phyloP scores from a whole-genome alignment of 2,329 filamentous ascomycete genomes.

The Rachicladosporium sp. region DNA sequence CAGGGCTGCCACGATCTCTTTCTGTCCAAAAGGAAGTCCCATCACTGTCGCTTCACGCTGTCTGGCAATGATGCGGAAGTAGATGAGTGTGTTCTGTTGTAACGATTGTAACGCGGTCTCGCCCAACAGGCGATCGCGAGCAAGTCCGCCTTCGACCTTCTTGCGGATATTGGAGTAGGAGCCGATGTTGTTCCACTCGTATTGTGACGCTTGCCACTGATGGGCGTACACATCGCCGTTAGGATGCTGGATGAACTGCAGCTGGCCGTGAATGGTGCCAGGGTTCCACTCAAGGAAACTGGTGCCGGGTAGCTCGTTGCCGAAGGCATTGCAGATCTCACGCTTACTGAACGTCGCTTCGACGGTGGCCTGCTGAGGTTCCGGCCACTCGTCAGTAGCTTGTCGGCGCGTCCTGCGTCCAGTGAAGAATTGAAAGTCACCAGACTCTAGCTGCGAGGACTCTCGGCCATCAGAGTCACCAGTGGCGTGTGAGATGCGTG shows the following conservation, averaged over 20 bases:
- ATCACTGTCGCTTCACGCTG: constrained; percentile 23
- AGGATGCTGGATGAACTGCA: constrained; percentile 35
- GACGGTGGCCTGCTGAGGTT: constrained; percentile 18
- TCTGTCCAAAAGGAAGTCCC: constrained; percentile 18
- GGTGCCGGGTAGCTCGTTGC: constrained; percentile 28
- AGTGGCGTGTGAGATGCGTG: constrained; percentile 14
- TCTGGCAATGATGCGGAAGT: constrained; percentile 32
- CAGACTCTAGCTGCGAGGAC: constrained; percentile 8
- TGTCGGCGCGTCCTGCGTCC: constrained; percentile 12
- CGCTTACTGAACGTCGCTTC: constrained; percentile 18
- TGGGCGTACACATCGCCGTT: constrained; percentile 37
- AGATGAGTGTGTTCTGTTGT: constrained; percentile 26
- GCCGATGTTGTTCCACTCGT: constrained; percentile 35
- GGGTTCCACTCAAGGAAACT: constrained; percentile 23
- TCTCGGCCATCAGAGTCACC: constrained; percentile 12
- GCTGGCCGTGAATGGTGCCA: constrained; percentile 28
- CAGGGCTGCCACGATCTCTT: constrained; percentile 19
- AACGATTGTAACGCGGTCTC: constrained; percentile 22
- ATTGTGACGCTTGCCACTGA: constrained; percentile 30
- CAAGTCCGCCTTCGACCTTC: constrained; percentile 32
- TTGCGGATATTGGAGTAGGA: constrained; percentile 30
- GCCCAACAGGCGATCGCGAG: constrained; percentile 27
- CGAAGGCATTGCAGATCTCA: constrained; percentile 28
- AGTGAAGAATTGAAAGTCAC: constrained; percentile 21
- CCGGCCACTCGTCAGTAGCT: constrained; percentile 16